phyloP scores from a whole-genome alignment of 2,329 filamentous ascomycete genomes.

The Plectosphaerella cucumerina region DNA sequence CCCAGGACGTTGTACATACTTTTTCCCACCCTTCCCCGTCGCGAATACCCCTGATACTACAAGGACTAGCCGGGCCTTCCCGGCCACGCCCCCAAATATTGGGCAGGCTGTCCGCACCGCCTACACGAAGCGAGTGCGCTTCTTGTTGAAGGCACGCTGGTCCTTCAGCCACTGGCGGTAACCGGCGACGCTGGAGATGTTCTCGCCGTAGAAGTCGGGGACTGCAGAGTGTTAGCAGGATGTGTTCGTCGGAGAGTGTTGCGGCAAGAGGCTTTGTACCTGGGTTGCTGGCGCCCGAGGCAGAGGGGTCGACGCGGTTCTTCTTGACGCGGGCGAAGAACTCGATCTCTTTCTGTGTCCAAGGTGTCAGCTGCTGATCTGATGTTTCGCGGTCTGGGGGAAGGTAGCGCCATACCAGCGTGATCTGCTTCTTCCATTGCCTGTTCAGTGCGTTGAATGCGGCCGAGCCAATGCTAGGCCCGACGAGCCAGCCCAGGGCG shows the following conservation, averaged over 20 bases:
- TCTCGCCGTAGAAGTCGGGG: slow-evolving; percentile 97
- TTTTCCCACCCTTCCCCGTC: slow-evolving; percentile 5
- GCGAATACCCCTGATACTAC: slow-evolving; percentile 6
- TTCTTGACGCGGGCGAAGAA: slow-evolving; percentile 91
- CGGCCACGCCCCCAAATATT: not conserved
- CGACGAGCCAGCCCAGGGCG: slow-evolving; percentile 82
- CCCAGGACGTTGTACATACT: slow-evolving; percentile 16
- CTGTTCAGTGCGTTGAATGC: slow-evolving; percentile 76
- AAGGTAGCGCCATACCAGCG: slow-evolving; percentile 58
- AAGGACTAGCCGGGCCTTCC: slow-evolving; percentile 4
- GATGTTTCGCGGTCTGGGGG: too few species aligned
- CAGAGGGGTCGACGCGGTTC: slow-evolving; percentile 85
- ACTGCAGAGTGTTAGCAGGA: slow-evolving; percentile 42
- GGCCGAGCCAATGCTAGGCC: slow-evolving; percentile 75
- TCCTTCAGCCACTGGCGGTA: slow-evolving; percentile 97
- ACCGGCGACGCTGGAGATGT: slow-evolving; percentile 87
- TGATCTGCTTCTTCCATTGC: slow-evolving; percentile 68
- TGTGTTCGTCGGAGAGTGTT: not conserved
- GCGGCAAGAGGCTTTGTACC: slow-evolving; percentile 32
- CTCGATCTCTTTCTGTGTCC: slow-evolving; percentile 75
- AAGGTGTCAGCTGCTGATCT: not conserved
- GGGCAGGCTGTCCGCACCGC: not conserved
- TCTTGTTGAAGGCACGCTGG: slow-evolving; percentile 94
- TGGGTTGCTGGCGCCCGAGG: slow-evolving; percentile 86
- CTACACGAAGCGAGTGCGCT: slow-evolving; percentile 64